Percentiles rank a stretch among this genome's conserved stretches.
phyloP scores from a whole-genome alignment of 352 stramenopile species.

The Globisporangium paddicum region DNA sequence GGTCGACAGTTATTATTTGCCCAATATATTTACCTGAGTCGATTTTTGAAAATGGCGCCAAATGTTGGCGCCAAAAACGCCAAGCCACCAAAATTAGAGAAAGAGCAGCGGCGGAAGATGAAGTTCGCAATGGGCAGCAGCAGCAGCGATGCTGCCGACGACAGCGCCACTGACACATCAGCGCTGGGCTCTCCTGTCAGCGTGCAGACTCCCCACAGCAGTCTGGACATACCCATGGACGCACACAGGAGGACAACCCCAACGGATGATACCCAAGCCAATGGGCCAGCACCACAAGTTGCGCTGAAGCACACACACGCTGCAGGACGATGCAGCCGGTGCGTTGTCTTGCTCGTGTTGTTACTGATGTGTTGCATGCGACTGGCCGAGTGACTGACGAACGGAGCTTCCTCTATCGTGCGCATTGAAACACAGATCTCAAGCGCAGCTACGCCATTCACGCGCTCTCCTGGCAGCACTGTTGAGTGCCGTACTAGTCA shows the following conservation, averaged over 20 bases:
- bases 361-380: neutral
- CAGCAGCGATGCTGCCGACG: neutral
- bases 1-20: too few relatives aligned
- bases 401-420: neutral
- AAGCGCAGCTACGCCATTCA: neutral
- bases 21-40: too few relatives aligned
- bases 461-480: neutral
- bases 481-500: neutral
- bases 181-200: neutral
- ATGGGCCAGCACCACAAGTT: neutral
- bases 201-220: neutral
- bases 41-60: constrained; percentile 3
- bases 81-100: neutral
- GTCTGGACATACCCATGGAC: too few relatives aligned
- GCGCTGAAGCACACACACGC: neutral
- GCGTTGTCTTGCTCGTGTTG: neutral
- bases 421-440: neutral
- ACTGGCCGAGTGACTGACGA: neutral
- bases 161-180: neutral
- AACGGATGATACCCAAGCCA: too few relatives aligned
- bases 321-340: neutral
- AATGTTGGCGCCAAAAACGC: constrained; percentile 1
- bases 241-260: too few relatives aligned
- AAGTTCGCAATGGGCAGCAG: neutral
- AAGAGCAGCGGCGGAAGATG: constrained; percentile 3